Conservation (phyloP, 2,329 filamentous ascomycete genomes). For the Colletotrichum phormii region DNA sequence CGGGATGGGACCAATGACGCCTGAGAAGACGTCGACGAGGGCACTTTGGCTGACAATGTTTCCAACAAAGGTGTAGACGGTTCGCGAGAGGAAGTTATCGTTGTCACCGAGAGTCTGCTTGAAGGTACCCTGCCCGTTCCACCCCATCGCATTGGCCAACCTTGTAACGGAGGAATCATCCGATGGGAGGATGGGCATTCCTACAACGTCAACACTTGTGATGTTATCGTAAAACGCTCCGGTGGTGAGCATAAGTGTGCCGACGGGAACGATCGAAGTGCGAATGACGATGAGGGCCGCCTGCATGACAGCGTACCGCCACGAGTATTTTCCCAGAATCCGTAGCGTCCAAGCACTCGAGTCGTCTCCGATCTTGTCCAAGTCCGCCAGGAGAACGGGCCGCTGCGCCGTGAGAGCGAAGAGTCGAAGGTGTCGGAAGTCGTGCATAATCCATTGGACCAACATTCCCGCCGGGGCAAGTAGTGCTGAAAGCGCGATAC, state of each 20-base stretch:
- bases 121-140: constrained; percentile 4
- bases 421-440: constrained; percentile 18
- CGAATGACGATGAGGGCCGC: constrained; percentile 15
- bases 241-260: constrained; percentile 15
- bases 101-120: not conserved
- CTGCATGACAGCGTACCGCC: constrained; percentile 25
- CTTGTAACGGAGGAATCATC: not conserved
- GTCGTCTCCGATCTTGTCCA: constrained; percentile 23
- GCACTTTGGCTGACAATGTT: constrained; percentile 25
- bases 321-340: constrained; percentile 7
- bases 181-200: not conserved
- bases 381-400: constrained; percentile 4
- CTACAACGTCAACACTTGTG: not conserved
- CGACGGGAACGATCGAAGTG: constrained; percentile 21
- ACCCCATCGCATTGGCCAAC: constrained; percentile 17
- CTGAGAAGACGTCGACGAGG: constrained; percentile 16
- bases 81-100: constrained; percentile 13
- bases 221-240: not conserved
- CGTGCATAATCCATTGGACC: constrained; percentile 30
- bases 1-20: constrained; percentile 8
- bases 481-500: constrained; percentile 14
- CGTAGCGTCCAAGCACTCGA: constrained; percentile 19
- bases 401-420: constrained; percentile 23
- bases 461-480: constrained; percentile 26
- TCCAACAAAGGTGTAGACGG: constrained; percentile 12